Conservation (phyloP, 2,329 filamentous ascomycete genomes). For the Trichoderma koningii region DNA sequence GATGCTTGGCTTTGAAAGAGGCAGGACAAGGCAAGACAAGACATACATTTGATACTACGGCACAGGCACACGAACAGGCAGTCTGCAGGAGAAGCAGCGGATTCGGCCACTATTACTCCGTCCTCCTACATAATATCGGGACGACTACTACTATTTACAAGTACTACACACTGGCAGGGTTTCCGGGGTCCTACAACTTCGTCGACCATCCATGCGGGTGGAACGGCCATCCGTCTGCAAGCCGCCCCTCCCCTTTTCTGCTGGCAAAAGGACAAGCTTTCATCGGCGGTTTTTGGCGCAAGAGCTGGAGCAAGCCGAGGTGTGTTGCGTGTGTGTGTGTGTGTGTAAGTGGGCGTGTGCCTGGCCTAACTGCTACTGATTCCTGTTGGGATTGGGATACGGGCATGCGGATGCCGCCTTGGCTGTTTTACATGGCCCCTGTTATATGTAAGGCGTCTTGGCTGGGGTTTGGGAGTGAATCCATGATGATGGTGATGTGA, state of each 20-base stretch:
- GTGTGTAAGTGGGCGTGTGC: too few species aligned
- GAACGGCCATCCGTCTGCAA: conserved; percentile 12
- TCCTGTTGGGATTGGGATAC: background rate
- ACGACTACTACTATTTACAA: too few species aligned
- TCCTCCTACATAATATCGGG: too few species aligned
- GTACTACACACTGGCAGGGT: background rate
- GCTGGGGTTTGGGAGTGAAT: too few species aligned
- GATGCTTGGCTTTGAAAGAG: background rate
- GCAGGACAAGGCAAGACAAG: too few species aligned
- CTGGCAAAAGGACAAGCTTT: background rate
- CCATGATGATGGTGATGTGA: background rate
- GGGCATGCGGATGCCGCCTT: background rate
- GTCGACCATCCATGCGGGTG: conserved; percentile 4
- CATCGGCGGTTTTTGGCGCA: background rate
- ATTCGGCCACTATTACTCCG: too few species aligned
- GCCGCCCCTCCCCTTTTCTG: background rate
- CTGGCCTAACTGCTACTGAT: background rate
- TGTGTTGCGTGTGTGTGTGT: background rate
- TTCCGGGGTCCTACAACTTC: too few species aligned
- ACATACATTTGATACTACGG: too few species aligned
- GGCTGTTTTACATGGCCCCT: background rate
- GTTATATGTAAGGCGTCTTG: background rate
- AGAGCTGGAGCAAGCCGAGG: conserved; percentile 2
- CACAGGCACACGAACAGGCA: too few species aligned
- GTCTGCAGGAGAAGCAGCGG: too few species aligned